A percentile compares a stretch with the other conserved stretches of the same genome.
Conservation (phyloP, 768 basidiomycete species). For the Boletellus sp. region DNA sequence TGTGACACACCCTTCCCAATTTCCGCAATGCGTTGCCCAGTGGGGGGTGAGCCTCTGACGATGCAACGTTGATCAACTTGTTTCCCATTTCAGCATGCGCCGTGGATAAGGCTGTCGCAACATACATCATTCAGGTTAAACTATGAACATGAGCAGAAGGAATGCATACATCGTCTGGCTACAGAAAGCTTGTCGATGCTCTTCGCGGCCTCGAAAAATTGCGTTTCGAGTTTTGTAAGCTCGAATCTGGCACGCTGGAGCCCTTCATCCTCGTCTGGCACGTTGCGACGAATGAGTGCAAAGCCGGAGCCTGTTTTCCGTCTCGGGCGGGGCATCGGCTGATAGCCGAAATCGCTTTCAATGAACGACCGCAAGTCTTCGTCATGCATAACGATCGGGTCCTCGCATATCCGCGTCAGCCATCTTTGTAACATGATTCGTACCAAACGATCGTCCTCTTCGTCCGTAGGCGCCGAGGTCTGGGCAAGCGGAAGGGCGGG, state of each 20-base stretch:
- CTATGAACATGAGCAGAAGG: not conserved
- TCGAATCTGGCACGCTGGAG: conserved; percentile 87
- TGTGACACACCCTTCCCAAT: conserved; percentile 84
- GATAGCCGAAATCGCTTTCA: conserved; percentile 97
- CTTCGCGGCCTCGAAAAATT: conserved; percentile 91
- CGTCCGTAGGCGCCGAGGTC: conserved; percentile 94
- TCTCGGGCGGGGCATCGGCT: conserved; percentile 72
- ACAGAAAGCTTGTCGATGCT: conserved; percentile 84
- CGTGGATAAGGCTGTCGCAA: conserved; percentile 60
- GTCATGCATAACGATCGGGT: conserved; percentile 81
- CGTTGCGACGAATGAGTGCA: conserved; percentile 69
- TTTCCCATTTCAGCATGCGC: conserved; percentile 91
- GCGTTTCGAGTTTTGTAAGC: conserved; percentile 85
- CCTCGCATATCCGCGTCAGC: conserved; percentile 90
- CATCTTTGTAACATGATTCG: conserved; percentile 94
- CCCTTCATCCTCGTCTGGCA: conserved; percentile 94
- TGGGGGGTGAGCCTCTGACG: conserved; percentile 83
- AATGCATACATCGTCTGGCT: conserved; percentile 65
- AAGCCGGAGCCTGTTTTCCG: conserved; percentile 74
- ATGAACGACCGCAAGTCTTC: conserved; percentile 94
- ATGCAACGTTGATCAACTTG: conserved; percentile 83
- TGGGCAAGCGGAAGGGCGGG: conserved; percentile 95
- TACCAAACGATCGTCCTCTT: conserved; percentile 96
- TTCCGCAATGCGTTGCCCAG: conserved; percentile 82
- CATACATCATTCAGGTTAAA: not conserved